phyloP scores from a whole-genome alignment of 768 basidiomycete species.

The Boletus patriciae region DNA sequence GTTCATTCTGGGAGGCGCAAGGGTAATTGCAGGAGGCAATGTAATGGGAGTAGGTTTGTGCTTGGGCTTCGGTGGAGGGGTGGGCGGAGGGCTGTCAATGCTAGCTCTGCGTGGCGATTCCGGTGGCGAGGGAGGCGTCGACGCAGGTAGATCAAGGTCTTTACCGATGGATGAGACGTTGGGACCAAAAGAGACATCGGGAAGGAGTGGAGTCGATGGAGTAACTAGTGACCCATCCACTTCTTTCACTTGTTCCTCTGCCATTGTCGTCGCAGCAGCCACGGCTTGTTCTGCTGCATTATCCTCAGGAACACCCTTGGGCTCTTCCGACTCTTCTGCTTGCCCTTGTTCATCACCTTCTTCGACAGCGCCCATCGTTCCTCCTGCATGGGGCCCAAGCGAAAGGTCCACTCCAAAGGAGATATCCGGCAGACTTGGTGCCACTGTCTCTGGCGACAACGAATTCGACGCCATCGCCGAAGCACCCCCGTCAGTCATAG shows the following conservation, averaged over 20 bases:
- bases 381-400: slow-evolving; percentile 13
- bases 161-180: slow-evolving; percentile 13
- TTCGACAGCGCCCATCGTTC: slow-evolving; percentile 1
- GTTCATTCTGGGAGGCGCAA: slow-evolving; percentile 18
- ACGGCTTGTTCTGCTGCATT: slow-evolving; percentile 1
- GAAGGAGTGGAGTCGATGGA: slow-evolving; percentile 10
- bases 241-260: neutral
- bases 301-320: neutral
- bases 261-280: neutral
- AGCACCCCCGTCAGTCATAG: neutral
- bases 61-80: slow-evolving; percentile 26
- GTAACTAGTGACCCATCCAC: neutral
- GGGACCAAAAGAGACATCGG: slow-evolving; percentile 12
- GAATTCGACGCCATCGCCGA: slow-evolving; percentile 7
- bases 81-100: slow-evolving; percentile 19
- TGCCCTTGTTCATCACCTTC: slow-evolving; percentile 16
- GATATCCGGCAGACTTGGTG: slow-evolving; percentile 14
- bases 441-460: neutral
- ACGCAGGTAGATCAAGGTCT: slow-evolving; percentile 7
- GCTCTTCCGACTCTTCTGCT: neutral
- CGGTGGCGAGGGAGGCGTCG: neutral
- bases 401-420: slow-evolving; percentile 24
- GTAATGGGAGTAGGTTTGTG: slow-evolving; percentile 15
- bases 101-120: slow-evolving; percentile 8
- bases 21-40: slow-evolving; percentile 4